Evolutionary conservation across 73 alveolate genomes (phyloP).

Genomic region (Uronychia binucleata): DNA sequence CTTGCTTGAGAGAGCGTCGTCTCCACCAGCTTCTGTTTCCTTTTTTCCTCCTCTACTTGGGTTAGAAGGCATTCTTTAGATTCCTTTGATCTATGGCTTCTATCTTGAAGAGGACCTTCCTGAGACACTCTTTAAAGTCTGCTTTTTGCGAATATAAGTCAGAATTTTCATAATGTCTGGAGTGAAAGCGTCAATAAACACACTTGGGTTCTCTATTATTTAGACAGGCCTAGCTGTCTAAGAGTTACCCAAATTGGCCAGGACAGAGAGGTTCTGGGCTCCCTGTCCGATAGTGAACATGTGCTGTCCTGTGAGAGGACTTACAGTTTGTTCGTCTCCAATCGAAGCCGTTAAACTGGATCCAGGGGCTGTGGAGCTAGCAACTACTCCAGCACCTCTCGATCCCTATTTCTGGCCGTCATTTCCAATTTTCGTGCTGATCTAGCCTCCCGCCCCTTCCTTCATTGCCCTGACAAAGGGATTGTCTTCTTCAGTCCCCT

Average conservation of each 20-base stretch:
- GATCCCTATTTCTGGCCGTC: no score
- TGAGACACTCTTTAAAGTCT: not conserved
- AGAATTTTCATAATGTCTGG: not conserved
- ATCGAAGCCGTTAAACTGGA: no score
- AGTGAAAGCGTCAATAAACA: conserved; percentile 3
- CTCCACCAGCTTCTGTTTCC: not conserved
- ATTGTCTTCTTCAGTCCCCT: not conserved
- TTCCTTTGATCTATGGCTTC: not conserved
- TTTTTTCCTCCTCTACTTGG: not conserved
- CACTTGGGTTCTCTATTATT: not conserved
- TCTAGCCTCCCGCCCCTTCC: no score
- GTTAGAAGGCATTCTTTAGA: not conserved
- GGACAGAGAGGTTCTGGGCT: no score
- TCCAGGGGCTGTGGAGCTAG: no score
- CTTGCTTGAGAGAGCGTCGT: not conserved
- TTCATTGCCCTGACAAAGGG: conserved; percentile 3
- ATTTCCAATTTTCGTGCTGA: no score
- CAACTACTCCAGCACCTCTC: no score
- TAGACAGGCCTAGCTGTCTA: not conserved
- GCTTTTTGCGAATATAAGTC: not conserved
- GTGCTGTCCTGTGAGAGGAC: no score
- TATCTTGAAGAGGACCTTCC: not conserved
- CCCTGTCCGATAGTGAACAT: no score
- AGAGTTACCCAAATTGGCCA: not conserved
- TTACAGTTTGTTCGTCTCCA: no score